Conservation (phyloP, 2,329 filamentous ascomycete genomes). For the Pseudopithomyces maydicus region DNA sequence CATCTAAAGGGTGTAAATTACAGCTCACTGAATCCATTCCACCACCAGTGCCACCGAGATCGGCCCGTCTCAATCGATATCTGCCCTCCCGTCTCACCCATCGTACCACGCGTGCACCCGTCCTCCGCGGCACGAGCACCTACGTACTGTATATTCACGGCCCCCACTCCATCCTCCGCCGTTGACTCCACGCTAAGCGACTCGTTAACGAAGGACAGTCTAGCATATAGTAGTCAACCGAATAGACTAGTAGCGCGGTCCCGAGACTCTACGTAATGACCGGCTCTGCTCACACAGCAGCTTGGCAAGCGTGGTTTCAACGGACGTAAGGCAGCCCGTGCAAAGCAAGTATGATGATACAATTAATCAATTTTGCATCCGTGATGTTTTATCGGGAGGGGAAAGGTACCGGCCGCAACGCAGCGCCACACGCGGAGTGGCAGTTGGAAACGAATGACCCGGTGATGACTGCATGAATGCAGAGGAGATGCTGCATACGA, state of each 20-base stretch:
- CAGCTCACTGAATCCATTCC: no score
- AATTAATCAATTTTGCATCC: neutral
- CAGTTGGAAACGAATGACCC: no score
- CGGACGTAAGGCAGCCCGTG: neutral
- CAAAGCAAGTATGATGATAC: neutral
- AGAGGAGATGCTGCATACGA: neutral
- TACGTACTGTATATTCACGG: neutral
- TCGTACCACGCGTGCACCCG: no score
- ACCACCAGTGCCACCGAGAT: no score
- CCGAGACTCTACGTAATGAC: neutral
- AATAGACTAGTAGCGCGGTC: neutral
- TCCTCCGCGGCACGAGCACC: neutral
- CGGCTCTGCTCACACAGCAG: neutral
- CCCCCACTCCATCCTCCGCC: slow-evolving; percentile 1
- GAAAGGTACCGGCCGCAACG: neutral
- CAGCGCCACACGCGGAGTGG: no score
- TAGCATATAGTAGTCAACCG: no score
- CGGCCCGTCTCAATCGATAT: no score
- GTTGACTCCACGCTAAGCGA: neutral
- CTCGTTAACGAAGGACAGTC: no score
- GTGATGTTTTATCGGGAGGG: neutral
- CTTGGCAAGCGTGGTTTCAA: neutral
- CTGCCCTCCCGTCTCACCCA: neutral
- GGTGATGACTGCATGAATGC: neutral
- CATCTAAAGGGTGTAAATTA: no score